Conservation (phyloP, 306 rosid genomes). For the Malus orientalis region DNA sequence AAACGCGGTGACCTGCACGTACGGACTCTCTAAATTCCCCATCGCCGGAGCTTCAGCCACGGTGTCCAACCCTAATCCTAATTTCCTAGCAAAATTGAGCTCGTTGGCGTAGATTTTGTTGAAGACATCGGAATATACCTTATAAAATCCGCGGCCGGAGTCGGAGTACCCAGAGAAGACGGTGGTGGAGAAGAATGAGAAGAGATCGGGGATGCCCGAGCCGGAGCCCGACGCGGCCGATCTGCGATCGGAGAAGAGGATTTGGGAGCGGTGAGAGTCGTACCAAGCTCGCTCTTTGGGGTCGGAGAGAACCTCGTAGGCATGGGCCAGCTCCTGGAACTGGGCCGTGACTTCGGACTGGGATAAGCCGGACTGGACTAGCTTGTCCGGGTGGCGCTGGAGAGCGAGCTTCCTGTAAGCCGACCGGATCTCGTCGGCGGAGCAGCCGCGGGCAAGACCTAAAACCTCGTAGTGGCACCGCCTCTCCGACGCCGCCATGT, state of each 20-base stretch:
- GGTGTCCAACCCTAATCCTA: conserved; percentile 51
- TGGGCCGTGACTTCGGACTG: conserved; percentile 73
- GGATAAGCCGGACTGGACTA: conserved; percentile 69
- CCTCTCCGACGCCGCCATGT: conserved; percentile 46
- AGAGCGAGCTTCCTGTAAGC: conserved; percentile 74
- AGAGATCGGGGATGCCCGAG: conserved; percentile 62
- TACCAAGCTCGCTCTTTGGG: conserved; percentile 95
- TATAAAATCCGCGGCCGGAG: conserved; percentile 60
- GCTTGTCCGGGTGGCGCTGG: conserved; percentile 96
- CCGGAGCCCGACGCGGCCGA: conserved; percentile 36
- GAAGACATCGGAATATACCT: conserved; percentile 63
- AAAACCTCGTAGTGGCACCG: conserved; percentile 97
- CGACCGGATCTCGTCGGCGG: conserved; percentile 71
- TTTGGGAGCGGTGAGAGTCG: conserved; percentile 92
- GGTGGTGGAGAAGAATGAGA: conserved; percentile 82
- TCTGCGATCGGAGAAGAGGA: conserved; percentile 71
- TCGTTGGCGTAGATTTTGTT: conserved; percentile 61
- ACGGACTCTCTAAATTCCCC: conserved; percentile 81
- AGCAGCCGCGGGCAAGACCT: conserved; percentile 45
- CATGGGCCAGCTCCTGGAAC: conserved; percentile 88
- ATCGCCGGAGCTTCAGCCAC: conserved; percentile 63
- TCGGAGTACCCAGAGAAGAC: conserved; percentile 67
- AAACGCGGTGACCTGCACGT: conserved; percentile 73
- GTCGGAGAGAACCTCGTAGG: conserved; percentile 93
- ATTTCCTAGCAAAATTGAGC: conserved; percentile 46